phyloP scores from a whole-genome alignment of 164 flowering plant genomes.

The Buxus sempervirens region DNA sequence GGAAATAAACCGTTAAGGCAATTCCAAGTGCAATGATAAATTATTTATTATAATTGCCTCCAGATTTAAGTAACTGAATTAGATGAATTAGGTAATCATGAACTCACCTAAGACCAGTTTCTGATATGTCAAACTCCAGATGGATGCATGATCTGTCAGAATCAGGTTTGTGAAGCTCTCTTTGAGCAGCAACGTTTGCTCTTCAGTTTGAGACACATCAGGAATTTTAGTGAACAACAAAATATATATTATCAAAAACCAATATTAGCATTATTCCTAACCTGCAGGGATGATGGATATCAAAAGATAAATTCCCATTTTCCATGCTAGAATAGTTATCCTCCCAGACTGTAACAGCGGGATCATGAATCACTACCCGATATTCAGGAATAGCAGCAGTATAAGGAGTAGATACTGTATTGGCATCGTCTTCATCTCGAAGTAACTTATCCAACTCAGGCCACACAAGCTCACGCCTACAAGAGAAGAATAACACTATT shows the following conservation, averaged over 20 bases:
- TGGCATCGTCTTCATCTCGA: conserved; percentile 59
- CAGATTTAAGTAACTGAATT: not conserved
- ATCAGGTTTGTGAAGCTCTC: conserved; percentile 80
- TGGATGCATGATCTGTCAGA: conserved; percentile 94
- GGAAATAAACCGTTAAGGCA: not conserved
- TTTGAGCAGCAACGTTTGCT: conserved; percentile 66
- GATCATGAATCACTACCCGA: conserved; percentile 61
- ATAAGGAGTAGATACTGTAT: conserved; percentile 62
- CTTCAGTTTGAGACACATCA: conserved; percentile 33
- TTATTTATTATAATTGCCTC: too few species aligned
- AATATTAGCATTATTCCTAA: conserved; percentile 15
- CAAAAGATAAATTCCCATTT: conserved; percentile 61
- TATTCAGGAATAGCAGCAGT: conserved; percentile 77
- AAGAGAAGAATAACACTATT: conserved; percentile 6
- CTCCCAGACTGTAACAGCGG: conserved; percentile 21
- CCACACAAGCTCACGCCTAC: conserved; percentile 77
- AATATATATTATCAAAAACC: not conserved
- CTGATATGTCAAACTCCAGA: conserved; percentile 80
- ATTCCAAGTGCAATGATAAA: not conserved
- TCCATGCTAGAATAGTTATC: conserved; percentile 30
- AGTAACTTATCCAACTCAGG: conserved; percentile 74
- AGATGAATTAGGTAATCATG: not conserved
- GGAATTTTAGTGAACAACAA: conserved; percentile 6
- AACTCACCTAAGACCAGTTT: conserved; percentile 73
- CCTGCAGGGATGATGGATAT: conserved; percentile 95